These are phyloP conservation scores for Plasmopara halstedii DNA, from an alignment of 352 stramenopile species.

Conservation along the genomic window DNA sequence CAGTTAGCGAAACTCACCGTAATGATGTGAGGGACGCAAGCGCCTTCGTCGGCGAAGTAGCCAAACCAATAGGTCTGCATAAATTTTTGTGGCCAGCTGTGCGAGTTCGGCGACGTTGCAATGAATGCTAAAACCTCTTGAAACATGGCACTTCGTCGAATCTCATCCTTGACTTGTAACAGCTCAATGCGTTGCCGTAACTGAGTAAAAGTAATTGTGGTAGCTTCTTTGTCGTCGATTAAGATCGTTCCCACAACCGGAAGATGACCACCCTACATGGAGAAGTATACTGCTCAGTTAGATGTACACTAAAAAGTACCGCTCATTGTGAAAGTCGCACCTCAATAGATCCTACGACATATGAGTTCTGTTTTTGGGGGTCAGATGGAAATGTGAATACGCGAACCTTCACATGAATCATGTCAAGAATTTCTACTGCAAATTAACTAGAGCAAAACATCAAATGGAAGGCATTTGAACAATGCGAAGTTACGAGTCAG, in stretches of 20 bases:
- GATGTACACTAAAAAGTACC: background rate
- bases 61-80: constrained; percentile 78
- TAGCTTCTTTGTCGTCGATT: constrained; percentile 50
- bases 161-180: constrained; percentile 51
- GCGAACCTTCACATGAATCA: constrained; percentile 50
- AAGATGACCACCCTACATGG: constrained; percentile 39
- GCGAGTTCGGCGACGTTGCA: constrained; percentile 45
- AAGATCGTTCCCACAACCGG: constrained; percentile 58
- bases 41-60: constrained; percentile 38
- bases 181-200: constrained; percentile 62
- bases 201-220: constrained; percentile 51
- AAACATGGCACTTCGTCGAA: constrained; percentile 62
- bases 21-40: constrained; percentile 36
- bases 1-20: constrained; percentile 15
- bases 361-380: constrained; percentile 64
- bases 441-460: no score
- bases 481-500: no score
- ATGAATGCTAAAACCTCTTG: constrained; percentile 69
- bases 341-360: constrained; percentile 61
- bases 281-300: background rate
- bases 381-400: constrained; percentile 74
- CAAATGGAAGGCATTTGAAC: no score
- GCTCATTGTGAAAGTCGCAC: constrained; percentile 8
- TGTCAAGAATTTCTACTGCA: no score
- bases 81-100: constrained; percentile 50